A percentile compares a stretch with the other conserved stretches of the same genome.
Evolutionary conservation across 495 filamentous ascomycete species (phyloP).

Genomic region (Aspergillus nanangensis): DNA sequence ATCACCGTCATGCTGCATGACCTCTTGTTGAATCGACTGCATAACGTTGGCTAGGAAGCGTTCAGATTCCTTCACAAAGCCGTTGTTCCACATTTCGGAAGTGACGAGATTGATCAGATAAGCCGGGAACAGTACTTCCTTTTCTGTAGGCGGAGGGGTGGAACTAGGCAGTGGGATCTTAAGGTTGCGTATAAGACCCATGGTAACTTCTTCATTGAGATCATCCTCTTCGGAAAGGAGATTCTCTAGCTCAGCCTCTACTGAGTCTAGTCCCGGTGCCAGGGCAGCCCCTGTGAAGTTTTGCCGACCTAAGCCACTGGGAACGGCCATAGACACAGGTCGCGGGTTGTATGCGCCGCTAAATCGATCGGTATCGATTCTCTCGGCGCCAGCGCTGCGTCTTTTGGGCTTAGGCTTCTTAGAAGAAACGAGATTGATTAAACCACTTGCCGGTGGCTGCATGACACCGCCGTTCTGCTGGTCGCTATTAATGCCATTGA

Average conservation of each 20-base stretch:
- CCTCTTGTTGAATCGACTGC: slow-evolving; percentile 98
- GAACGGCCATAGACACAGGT: slow-evolving; percentile 88
- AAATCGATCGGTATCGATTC: slow-evolving; percentile 75
- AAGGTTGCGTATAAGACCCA: slow-evolving; percentile 92
- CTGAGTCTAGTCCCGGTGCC: slow-evolving; percentile 75
- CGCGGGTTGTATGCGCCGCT: slow-evolving; percentile 89
- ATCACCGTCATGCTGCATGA: slow-evolving; percentile 97
- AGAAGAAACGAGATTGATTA: slow-evolving; percentile 94
- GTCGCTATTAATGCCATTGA: slow-evolving; percentile 56
- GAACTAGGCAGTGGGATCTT: slow-evolving; percentile 86
- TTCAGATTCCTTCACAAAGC: slow-evolving; percentile 98
- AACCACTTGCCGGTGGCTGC: slow-evolving; percentile 58
- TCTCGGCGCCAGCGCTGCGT: slow-evolving; percentile 88
- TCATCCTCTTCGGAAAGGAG: slow-evolving; percentile 92
- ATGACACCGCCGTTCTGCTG: slow-evolving; percentile 59
- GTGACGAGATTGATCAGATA: slow-evolving; percentile 99
- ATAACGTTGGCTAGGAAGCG: slow-evolving; percentile 98
- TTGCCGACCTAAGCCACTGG: slow-evolving; percentile 59
- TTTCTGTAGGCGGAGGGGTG: slow-evolving; percentile 86
- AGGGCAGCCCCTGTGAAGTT: slow-evolving; percentile 65
- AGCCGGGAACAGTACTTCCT: slow-evolving; percentile 96
- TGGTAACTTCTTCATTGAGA: slow-evolving; percentile 91
- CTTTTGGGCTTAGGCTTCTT: slow-evolving; percentile 98
- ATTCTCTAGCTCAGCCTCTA: slow-evolving; percentile 89
- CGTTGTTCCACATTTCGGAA: slow-evolving; percentile 99